Percentiles rank a stretch among this genome's conserved stretches.
Evolutionary conservation across 192 early-diverging fungal species (phyloP).

Genomic region (Coemansia asiatica): DNA sequence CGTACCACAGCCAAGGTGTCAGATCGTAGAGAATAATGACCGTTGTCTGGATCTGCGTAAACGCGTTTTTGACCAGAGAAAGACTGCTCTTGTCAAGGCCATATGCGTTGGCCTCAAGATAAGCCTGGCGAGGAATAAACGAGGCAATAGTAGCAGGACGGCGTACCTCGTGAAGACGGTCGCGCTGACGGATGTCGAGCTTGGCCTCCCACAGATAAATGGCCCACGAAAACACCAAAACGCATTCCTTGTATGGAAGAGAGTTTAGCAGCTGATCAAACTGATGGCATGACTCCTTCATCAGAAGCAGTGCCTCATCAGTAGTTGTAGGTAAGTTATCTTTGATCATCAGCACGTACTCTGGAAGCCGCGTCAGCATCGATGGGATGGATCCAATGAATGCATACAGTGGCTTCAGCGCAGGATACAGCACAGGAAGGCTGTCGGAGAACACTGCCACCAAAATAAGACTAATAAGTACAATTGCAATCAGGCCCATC

Average conservation of each 20-base stretch:
- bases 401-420: constrained; percentile 38
- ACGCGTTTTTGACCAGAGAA: constrained; percentile 63
- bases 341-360: constrained; percentile 7
- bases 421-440: constrained; percentile 45
- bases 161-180: constrained; percentile 63
- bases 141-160: constrained; percentile 70
- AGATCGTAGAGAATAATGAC: constrained; percentile 67
- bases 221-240: constrained; percentile 68
- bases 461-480: constrained; percentile 35
- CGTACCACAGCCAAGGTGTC: constrained; percentile 73
- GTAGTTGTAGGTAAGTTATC: constrained; percentile 19
- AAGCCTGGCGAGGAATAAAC: constrained; percentile 75
- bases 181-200: constrained; percentile 78
- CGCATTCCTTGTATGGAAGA: constrained; percentile 78
- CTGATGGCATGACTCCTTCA: not conserved
- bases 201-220: constrained; percentile 83
- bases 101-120: constrained; percentile 80
- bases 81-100: constrained; percentile 82
- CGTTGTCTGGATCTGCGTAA: constrained; percentile 68
- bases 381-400: constrained; percentile 19
- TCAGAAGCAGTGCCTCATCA: constrained; percentile 19
- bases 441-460: constrained; percentile 34
- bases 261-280: constrained; percentile 27
- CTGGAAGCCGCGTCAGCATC: constrained; percentile 22
- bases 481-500: constrained; percentile 33